Base-by-base conservation (phyloP, 371 early-diverging fungal genomes). In the Mortierella sp. region DNA sequence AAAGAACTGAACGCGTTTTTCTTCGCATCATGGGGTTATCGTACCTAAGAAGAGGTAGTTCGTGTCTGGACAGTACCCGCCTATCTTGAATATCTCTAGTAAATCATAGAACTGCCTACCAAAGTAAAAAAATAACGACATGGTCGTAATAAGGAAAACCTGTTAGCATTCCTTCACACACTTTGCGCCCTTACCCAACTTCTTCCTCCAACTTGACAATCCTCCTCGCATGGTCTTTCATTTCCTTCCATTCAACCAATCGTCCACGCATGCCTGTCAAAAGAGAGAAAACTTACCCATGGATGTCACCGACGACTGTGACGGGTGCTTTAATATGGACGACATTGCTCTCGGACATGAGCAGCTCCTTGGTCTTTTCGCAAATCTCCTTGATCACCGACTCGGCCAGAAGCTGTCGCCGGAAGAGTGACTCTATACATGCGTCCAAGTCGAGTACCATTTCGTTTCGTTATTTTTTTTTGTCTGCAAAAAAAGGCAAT, bases 301-400 rank as follows among this genome's bases (percentile, higher is more conserved):
- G 98, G 68, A 98, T 96, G 85, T 98, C 97, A 19, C 99, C 99
- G 45, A 98, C 98, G 7, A 99, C 94, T 0, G 97, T 97, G 61
- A 96, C 94, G 44, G 99, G 99, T 34, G 97, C 93, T 26, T 89
- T 88, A 53, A 99, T 93, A 70, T 91, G 91, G 37, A 96, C 88
- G 53, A 98, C 96, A 88, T 98, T 99, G 64, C 95, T 93, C 84
- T 99, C 99, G 37, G 89, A 85, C 82, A 94, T 90, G 65, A 99
- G 89, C 34, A 98, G 87, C 65, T 96, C 96, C 79, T 94, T 97
- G 40, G 94, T 93, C 76, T 92, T 90, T 73, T 95, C 94, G 85
- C 98, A 99, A 16, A 99, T 90, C 85, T 96, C 94, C 84, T 93
- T 89, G 71, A 99, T 86, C 55, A 95, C 93, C 37, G 90, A 89